Evolutionary conservation across 768 basidiomycete species (phyloP).

Genomic region (Paxillus rubicundulus): DNA sequence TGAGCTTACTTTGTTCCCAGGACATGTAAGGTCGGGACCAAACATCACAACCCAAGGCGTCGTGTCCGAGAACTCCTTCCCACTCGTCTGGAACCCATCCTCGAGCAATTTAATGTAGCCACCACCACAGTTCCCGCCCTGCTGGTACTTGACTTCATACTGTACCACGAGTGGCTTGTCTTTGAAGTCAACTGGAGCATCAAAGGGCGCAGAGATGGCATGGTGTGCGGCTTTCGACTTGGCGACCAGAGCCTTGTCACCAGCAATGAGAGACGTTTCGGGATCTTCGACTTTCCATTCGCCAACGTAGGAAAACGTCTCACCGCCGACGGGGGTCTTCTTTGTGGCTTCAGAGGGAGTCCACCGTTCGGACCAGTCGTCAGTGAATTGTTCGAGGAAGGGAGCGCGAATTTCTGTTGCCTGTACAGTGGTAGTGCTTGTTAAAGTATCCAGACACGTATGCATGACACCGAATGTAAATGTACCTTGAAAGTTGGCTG

Average conservation of each 20-base stretch:
- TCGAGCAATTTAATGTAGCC: constrained; percentile 97
- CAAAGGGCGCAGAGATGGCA: constrained; percentile 94
- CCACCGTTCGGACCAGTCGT: constrained; percentile 90
- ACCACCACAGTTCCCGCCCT: constrained; percentile 98
- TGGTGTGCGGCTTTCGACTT: constrained; percentile 98
- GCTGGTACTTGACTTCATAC: constrained; percentile 99
- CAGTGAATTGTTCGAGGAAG: constrained; percentile 96
- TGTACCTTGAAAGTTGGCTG: constrained; percentile 69
- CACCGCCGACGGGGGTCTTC: constrained; percentile 93
- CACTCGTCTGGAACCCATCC: constrained; percentile 90
- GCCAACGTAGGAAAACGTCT: constrained; percentile 97
- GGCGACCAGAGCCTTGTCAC: constrained; percentile 90
- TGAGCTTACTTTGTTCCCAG: constrained; percentile 76
- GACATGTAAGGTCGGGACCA: constrained; percentile 93
- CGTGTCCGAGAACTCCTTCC: constrained; percentile 90
- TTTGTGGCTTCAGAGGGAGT: constrained; percentile 96
- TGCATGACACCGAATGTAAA: constrained; percentile 9
- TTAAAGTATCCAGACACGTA: constrained; percentile 1
- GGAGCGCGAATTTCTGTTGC: constrained; percentile 77
- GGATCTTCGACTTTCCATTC: constrained; percentile 96
- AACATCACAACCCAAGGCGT: constrained; percentile 98
- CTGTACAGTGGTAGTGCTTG: constrained; percentile 37
- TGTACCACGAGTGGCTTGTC: constrained; percentile 89
- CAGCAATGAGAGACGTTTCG: constrained; percentile 67
- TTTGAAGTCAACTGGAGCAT: constrained; percentile 72